Percentiles rank a stretch among this genome's conserved stretches.
Conservation (phyloP, 345 rosid genomes). For the Eucalyptus erythrocorys region DNA sequence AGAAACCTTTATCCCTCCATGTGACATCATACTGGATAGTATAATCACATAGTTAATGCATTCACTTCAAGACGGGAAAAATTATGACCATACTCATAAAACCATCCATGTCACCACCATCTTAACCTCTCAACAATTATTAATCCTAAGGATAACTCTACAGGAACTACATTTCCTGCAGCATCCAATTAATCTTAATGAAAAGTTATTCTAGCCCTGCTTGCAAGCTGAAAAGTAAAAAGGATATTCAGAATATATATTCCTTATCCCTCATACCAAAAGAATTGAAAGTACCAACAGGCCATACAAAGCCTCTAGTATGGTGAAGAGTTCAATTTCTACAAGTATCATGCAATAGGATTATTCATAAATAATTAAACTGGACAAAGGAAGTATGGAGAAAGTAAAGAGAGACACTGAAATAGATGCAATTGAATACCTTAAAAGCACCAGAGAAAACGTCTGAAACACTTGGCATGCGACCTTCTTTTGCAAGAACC, state of each 20-base stretch:
- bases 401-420: background rate
- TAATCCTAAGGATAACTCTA: background rate
- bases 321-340: background rate
- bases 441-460: slow-evolving; percentile 61
- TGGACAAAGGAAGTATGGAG: background rate
- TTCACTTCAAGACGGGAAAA: background rate
- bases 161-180: background rate
- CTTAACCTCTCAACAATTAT: background rate
- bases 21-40: background rate
- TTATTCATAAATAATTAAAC: background rate
- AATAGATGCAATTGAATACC: slow-evolving; percentile 20
- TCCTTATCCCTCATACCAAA: background rate
- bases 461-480: slow-evolving; percentile 34
- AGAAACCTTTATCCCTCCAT: background rate
- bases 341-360: background rate
- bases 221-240: background rate
- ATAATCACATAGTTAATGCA: background rate
- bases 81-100: background rate
- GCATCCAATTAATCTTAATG: background rate
- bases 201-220: background rate
- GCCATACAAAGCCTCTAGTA: background rate
- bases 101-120: background rate
- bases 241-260: background rate
- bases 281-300: background rate
- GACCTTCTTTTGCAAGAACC: slow-evolving; percentile 66